These are phyloP conservation scores for Lasiodiplodia citricola DNA, from an alignment of 2,329 filamentous ascomycete genomes.

Conservation along the genomic window DNA sequence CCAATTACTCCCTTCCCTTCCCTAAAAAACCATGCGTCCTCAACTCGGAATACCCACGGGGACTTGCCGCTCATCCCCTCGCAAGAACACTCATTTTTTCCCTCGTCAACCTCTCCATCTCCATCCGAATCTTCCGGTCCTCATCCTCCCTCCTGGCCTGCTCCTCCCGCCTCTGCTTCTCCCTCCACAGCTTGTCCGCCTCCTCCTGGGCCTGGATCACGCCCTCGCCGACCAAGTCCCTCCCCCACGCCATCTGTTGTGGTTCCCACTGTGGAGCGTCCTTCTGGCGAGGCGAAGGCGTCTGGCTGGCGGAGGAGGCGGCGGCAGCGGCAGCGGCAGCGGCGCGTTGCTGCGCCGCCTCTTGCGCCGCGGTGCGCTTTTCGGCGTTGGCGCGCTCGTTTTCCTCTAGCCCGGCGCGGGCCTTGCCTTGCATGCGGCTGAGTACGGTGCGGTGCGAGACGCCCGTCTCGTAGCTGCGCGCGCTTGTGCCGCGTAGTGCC, in stretches of 20 bases:
- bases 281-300: not conserved
- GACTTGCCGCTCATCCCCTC: not conserved
- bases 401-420: not conserved
- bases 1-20: no score
- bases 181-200: not conserved
- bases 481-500: not conserved
- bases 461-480: not conserved
- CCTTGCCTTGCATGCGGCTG: not conserved
- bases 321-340: no score
- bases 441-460: not conserved
- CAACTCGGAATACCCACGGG: no score
- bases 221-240: slow-evolving; percentile 5
- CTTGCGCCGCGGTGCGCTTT: not conserved
- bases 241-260: not conserved
- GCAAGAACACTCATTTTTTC: not conserved
- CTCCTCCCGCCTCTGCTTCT: not conserved
- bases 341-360: not conserved
- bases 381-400: slow-evolving; percentile 15
- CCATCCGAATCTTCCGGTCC: not conserved
- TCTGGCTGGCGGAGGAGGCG: no score
- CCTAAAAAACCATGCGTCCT: no score
- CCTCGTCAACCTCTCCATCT: not conserved
- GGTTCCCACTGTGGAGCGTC: not conserved
- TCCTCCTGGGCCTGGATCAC: not conserved
- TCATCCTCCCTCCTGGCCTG: not conserved